Percentiles rank a stretch among this genome's conserved stretches.
These are phyloP conservation scores for Lichenothelia convexa DNA, from an alignment of 495 filamentous ascomycete genomes.

Conservation along the genomic window DNA sequence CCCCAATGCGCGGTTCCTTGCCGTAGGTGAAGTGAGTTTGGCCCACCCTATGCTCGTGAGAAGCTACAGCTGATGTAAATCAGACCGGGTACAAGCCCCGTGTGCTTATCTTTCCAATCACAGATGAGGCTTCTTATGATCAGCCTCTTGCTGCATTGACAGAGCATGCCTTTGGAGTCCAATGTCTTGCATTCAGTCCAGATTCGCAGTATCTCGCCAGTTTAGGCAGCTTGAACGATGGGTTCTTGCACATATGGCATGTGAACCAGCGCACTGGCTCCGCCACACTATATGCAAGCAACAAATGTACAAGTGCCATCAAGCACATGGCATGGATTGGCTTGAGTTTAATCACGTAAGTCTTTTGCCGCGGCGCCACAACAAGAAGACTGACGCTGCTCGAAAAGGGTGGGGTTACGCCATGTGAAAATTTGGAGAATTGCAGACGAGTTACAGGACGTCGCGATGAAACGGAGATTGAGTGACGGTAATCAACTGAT, in stretches of 20 bases:
- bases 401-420: constrained; percentile 48
- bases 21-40: constrained; percentile 76
- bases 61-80: constrained; percentile 8
- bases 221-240: constrained; percentile 74
- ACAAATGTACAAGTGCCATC: constrained; percentile 76
- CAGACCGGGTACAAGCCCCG: constrained; percentile 82
- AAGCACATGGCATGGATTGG: constrained; percentile 82
- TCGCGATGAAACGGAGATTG: constrained; percentile 25
- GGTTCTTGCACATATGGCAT: constrained; percentile 83
- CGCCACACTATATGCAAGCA: constrained; percentile 76
- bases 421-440: constrained; percentile 90
- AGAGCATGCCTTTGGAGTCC: constrained; percentile 82
- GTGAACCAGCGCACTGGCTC: constrained; percentile 67
- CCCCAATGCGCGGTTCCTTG: constrained; percentile 72
- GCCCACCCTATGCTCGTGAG: too few relatives aligned
- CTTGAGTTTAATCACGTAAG: constrained; percentile 43
- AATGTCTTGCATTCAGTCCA: constrained; percentile 71
- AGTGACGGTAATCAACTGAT: constrained; percentile 25
- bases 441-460: constrained; percentile 37
- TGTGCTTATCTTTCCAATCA: constrained; percentile 72
- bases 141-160: constrained; percentile 66
- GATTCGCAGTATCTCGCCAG: constrained; percentile 79
- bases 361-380: constrained; percentile 3
- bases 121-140: constrained; percentile 56
- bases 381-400: not conserved